Evolutionary conservation across 2,329 filamentous ascomycete genomes (phyloP).

Genomic region (Chrysoporthe deuterocubensis): DNA sequence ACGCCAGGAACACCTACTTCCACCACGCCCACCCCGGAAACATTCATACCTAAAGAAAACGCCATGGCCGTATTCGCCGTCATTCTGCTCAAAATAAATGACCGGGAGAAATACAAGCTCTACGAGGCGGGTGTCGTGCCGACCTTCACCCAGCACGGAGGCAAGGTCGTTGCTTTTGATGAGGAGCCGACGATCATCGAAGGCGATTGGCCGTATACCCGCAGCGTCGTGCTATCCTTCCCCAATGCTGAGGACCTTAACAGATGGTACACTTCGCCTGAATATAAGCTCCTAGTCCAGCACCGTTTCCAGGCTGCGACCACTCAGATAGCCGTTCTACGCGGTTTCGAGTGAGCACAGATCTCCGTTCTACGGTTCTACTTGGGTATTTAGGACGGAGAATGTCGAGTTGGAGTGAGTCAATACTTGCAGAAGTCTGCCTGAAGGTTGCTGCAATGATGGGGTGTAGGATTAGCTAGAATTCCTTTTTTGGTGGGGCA

Average conservation of each 20-base stretch:
- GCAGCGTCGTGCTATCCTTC: slow-evolving; percentile 3
- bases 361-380: neutral
- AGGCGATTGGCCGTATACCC: slow-evolving; percentile 8
- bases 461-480: no score
- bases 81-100: neutral
- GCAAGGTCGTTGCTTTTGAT: neutral
- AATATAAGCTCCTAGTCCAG: neutral
- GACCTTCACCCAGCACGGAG: neutral
- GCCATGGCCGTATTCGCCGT: slow-evolving; percentile 6
- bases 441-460: neutral
- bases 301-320: neutral
- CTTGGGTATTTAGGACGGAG: neutral
- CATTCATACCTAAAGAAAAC: neutral
- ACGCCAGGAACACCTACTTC: neutral
- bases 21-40: neutral
- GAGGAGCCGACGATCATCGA: slow-evolving; percentile 1
- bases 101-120: neutral
- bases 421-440: neutral
- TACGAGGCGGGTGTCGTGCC: neutral
- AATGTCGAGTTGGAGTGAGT: neutral
- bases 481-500: neutral
- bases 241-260: neutral
- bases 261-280: neutral
- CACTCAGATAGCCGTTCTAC: neutral
- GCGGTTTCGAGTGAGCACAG: neutral